Evolutionary conservation across 768 basidiomycete species (phyloP).

Genomic region (Suillus hirtellus): DNA sequence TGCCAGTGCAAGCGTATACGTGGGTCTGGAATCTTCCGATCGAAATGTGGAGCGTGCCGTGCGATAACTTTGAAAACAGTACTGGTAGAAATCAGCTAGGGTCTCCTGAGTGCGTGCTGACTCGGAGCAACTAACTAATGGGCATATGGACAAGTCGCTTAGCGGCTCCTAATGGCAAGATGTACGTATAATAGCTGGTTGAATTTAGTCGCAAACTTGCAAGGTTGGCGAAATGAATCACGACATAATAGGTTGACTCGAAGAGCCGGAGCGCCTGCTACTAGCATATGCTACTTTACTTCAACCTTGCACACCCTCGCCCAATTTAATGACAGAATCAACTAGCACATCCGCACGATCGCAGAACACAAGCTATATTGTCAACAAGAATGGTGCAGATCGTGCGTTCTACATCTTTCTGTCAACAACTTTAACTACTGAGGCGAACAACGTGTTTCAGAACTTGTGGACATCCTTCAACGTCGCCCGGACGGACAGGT

Average conservation of each 20-base stretch:
- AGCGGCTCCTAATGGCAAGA: neutral
- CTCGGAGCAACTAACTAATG: neutral
- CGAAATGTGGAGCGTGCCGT: neutral
- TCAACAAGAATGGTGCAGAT: slow-evolving; percentile 36
- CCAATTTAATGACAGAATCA: slow-evolving; percentile 23
- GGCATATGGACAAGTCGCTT: neutral
- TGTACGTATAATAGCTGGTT: neutral
- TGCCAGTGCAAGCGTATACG: no score
- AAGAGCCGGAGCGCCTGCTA: neutral
- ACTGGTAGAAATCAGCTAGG: neutral
- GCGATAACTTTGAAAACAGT: neutral
- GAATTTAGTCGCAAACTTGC: neutral
- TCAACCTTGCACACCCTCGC: neutral
- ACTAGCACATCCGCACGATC: slow-evolving; percentile 8
- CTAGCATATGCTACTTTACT: neutral
- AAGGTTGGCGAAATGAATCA: neutral
- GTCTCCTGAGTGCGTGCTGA: no score
- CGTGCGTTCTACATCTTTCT: slow-evolving; percentile 32
- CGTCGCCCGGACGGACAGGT: slow-evolving; percentile 48
- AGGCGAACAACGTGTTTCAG: slow-evolving; percentile 27
- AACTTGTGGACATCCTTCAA: slow-evolving; percentile 53
- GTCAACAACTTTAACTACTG: slow-evolving; percentile 13
- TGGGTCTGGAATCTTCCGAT: neutral
- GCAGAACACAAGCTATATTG: slow-evolving; percentile 18
- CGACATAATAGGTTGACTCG: neutral